A percentile compares a stretch with the other conserved stretches of the same genome.
Evolutionary conservation across 2,329 filamentous ascomycete genomes (phyloP).

Genomic region (Cercospora beticola): DNA sequence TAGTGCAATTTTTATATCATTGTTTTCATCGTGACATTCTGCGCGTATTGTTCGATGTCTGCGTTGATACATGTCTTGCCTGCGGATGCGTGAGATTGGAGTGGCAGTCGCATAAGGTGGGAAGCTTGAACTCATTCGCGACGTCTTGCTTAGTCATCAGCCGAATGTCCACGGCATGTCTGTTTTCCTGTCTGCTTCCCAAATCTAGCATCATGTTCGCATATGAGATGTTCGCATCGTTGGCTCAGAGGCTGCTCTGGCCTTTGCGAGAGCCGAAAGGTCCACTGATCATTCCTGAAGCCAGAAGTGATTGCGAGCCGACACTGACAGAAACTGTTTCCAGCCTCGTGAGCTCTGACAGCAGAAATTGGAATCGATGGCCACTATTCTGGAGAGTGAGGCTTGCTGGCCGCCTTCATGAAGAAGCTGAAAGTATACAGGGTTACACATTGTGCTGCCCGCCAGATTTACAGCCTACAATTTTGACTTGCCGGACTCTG

Average conservation of each 20-base stretch:
- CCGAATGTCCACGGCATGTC: background rate
- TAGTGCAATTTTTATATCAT: background rate
- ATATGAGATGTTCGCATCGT: background rate
- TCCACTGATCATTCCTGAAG: background rate
- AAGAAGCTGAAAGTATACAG: background rate
- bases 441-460: background rate
- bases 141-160: background rate
- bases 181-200: no score
- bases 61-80: background rate
- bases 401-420: background rate
- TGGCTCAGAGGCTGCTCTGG: background rate
- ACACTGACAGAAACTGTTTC: background rate
- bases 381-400: background rate
- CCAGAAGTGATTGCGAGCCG: background rate
- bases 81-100: background rate
- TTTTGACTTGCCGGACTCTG: conserved; percentile 13
- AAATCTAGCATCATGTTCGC: no score
- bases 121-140: background rate
- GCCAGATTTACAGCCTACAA: conserved; percentile 1
- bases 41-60: background rate
- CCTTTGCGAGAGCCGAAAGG: background rate
- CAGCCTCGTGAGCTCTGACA: background rate
- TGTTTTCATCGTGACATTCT: background rate
- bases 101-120: background rate
- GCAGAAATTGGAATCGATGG: background rate